Evolutionary conservation across 2,329 filamentous ascomycete species (phyloP).

Genomic region (Colletotrichum theobromicola): DNA sequence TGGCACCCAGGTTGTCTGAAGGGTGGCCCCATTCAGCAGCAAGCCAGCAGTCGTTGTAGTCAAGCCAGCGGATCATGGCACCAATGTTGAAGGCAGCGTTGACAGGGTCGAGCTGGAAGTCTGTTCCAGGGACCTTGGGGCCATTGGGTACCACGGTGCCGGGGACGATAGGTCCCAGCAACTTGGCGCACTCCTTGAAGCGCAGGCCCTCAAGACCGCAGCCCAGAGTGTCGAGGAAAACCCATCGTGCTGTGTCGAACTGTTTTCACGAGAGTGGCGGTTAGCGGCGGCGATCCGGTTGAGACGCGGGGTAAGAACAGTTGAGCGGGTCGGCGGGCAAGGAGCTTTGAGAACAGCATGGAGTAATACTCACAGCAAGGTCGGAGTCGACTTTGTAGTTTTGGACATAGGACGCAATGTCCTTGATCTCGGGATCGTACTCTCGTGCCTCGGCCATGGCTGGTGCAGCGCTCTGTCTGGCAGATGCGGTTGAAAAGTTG

Average conservation of each 20-base stretch:
- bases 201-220: slow-evolving; percentile 94
- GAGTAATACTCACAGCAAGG: slow-evolving; percentile 74
- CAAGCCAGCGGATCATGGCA: slow-evolving; percentile 97
- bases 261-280: slow-evolving; percentile 39
- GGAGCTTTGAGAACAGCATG: not conserved
- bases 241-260: slow-evolving; percentile 96
- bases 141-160: slow-evolving; percentile 93
- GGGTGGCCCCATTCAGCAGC: slow-evolving; percentile 99
- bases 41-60: slow-evolving; percentile 99
- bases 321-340: not conserved
- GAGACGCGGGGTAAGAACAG: slow-evolving; percentile 22
- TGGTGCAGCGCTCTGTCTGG: slow-evolving; percentile 53
- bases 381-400: slow-evolving; percentile 90
- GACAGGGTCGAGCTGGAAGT: slow-evolving; percentile 93
- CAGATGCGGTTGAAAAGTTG: slow-evolving; percentile 56
- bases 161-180: slow-evolving; percentile 89
- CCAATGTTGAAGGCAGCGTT: slow-evolving; percentile 99
- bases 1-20: slow-evolving; percentile 96
- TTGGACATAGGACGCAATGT: slow-evolving; percentile 95
- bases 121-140: slow-evolving; percentile 87
- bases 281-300: slow-evolving; percentile 29
- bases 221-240: slow-evolving; percentile 95
- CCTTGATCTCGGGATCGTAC: slow-evolving; percentile 92
- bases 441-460: slow-evolving; percentile 57
- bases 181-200: slow-evolving; percentile 95